Evolutionary conservation across 1,284 basidiomycete species (phyloP), one percentile per base, ranked within the genome.

Genomic region (Xerocomus amazonicus): DNA sequence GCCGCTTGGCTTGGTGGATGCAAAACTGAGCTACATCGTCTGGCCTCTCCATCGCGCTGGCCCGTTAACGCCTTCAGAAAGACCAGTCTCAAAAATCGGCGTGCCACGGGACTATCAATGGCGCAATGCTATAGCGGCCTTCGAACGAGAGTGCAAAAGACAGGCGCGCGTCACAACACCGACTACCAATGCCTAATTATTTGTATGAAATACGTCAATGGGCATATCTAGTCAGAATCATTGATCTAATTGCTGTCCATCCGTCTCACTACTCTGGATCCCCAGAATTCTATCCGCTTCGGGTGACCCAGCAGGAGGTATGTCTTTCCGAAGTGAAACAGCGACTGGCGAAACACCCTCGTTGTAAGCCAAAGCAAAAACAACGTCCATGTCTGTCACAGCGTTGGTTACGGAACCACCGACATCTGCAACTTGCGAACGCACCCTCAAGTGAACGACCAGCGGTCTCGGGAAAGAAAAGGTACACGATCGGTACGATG

Each of bases 391-490:
- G 53, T 83, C 80, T 80, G 42, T 17, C 4, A 13, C 39, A n/a
- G 41, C 29, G 26, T 6, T 9, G 1, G 10, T 61, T 10, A 59
- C 32, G 28, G 17, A 33, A 10, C 16, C 2, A 23, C 32, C 4
- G 2, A 16, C 9, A 12, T 23, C 17, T 14, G n/a, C 3, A 9
- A 23, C 3, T 45, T 17, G 8, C 17, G 14, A 38, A 47, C 61
- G 6, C 53, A 77, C 78, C 80, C 70, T 83, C 81, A 14, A 84
- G 63, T 0, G 80, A 81, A 31, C 80, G 75, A 16, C 79, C 78
- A n/a, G 79, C 75, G 4, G 81, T 84, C 66, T 84, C 83, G n/a
- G 81, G 82, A 69, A 83, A 84, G 71, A 80, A 83, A 52, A 81
- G 63, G 59, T 83, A 86, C 3, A 84, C 77, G 10, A 77, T 56